Percentiles rank a stretch among this genome's conserved stretches.
Evolutionary conservation across 2,329 filamentous ascomycete species (phyloP).

Genomic region (Elsinoe australis): DNA sequence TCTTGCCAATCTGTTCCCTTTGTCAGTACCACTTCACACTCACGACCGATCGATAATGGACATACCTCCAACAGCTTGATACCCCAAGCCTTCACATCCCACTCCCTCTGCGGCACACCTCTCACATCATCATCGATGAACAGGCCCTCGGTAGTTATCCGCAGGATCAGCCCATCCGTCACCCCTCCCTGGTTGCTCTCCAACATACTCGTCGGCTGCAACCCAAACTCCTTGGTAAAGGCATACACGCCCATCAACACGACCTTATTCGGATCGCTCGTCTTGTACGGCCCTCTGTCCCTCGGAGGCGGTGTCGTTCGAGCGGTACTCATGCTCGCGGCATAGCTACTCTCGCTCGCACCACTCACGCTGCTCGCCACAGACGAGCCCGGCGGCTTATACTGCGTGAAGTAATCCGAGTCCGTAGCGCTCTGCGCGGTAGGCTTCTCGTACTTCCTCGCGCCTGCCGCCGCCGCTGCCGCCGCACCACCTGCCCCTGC

Average conservation of each 20-base stretch:
- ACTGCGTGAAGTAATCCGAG: slow-evolving; percentile 13
- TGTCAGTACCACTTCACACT: background rate
- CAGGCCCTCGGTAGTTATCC: slow-evolving; percentile 85
- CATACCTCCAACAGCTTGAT: slow-evolving; percentile 80
- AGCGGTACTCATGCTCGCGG: slow-evolving; percentile 73
- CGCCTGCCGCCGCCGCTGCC: slow-evolving; percentile 23
- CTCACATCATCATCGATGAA: slow-evolving; percentile 97
- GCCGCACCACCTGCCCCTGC: no score
- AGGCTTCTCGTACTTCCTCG: slow-evolving; percentile 39
- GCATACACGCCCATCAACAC: slow-evolving; percentile 87
- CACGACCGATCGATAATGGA: background rate
- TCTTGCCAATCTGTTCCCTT: slow-evolving; percentile 19
- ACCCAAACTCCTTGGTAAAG: slow-evolving; percentile 82
- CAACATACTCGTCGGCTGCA: slow-evolving; percentile 84
- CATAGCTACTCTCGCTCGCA: slow-evolving; percentile 79
- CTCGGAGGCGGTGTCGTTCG: slow-evolving; percentile 77
- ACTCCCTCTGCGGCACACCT: slow-evolving; percentile 86
- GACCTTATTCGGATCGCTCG: slow-evolving; percentile 90
- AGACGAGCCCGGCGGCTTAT: background rate
- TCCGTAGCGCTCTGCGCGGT: slow-evolving; percentile 42
- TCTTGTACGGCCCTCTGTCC: slow-evolving; percentile 69
- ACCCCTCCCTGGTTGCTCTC: slow-evolving; percentile 76
- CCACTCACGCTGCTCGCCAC: slow-evolving; percentile 36
- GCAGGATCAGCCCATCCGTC: slow-evolving; percentile 84
- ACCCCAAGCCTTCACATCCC: slow-evolving; percentile 98